Evolutionary conservation across 352 stramenopile genomes (phyloP).

Genomic region (Globisporangium apiculatum): DNA sequence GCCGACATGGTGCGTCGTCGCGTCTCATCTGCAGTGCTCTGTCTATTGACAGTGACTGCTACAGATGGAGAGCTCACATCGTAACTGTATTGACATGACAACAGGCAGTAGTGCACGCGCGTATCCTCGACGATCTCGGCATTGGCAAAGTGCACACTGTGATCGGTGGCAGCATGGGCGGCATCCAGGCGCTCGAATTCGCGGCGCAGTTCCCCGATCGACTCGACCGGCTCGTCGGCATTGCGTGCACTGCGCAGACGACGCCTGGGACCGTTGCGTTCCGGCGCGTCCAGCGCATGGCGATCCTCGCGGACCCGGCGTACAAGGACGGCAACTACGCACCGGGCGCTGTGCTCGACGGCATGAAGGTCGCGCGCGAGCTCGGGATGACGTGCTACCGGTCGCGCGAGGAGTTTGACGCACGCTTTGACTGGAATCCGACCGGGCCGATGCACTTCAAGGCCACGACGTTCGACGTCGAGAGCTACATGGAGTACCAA

Average conservation of each 20-base stretch:
- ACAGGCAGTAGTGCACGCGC: constrained; percentile 60
- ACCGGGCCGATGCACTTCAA: constrained; percentile 64
- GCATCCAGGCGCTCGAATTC: constrained; percentile 83
- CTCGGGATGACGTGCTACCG: constrained; percentile 87
- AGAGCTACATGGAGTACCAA: constrained; percentile 90
- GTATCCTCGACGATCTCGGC: constrained; percentile 69
- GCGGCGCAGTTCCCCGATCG: constrained; percentile 74
- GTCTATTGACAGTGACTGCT: not conserved
- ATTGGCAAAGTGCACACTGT: constrained; percentile 76
- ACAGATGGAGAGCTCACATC: too few relatives aligned
- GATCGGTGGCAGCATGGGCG: constrained; percentile 83
- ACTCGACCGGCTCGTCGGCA: constrained; percentile 58
- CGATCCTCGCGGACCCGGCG: constrained; percentile 65
- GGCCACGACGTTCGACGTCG: constrained; percentile 80
- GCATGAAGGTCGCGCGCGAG: constrained; percentile 83
- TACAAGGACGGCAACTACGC: constrained; percentile 81
- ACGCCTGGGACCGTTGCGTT: constrained; percentile 83
- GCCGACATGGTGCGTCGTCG: constrained; percentile 56
- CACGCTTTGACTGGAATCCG: constrained; percentile 82
- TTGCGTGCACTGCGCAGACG: constrained; percentile 84
- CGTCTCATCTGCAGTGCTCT: not conserved
- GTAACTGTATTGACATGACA: not conserved
- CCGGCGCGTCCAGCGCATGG: constrained; percentile 74
- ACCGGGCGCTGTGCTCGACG: constrained; percentile 41
- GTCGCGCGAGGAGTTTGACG: constrained; percentile 84